Evolutionary conservation across 129 eudicot species (phyloP).

Genomic region (Arctium minus): DNA sequence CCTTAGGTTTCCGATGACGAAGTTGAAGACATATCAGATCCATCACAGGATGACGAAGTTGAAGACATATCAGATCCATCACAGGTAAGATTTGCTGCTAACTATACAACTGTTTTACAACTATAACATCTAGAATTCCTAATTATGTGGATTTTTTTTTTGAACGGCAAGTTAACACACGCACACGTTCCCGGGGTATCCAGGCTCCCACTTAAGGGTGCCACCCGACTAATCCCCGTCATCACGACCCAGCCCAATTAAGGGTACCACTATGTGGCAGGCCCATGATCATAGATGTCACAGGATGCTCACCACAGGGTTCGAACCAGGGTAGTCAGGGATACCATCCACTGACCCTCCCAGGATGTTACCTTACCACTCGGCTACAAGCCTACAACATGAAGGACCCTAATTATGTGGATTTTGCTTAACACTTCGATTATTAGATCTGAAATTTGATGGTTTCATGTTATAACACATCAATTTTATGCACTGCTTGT

Average conservation of each 20-base stretch:
- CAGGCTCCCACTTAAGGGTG: no score
- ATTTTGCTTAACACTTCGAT: background rate
- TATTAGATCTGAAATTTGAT: background rate
- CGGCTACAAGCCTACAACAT: background rate
- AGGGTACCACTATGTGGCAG: no score
- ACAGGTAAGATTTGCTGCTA: slow-evolving; percentile 36
- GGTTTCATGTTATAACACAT: background rate
- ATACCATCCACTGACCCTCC: no score
- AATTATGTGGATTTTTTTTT: background rate
- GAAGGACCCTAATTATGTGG: background rate
- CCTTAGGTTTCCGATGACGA: slow-evolving; percentile 67
- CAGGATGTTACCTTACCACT: no score
- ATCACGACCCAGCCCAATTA: no score
- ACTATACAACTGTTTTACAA: background rate
- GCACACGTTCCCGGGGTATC: no score
- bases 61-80: slow-evolving; percentile 69
- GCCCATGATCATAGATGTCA: no score
- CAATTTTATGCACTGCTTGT: background rate
- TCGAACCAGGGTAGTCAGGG: no score
- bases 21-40: slow-evolving; percentile 64
- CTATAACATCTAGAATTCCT: background rate
- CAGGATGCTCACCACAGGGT: no score
- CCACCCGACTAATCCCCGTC: no score
- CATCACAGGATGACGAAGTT: slow-evolving; percentile 69
- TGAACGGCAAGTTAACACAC: no score